Base-by-base conservation (phyloP, 768 basidiomycete genomes). In the Pleurotus cornucopiae region DNA sequence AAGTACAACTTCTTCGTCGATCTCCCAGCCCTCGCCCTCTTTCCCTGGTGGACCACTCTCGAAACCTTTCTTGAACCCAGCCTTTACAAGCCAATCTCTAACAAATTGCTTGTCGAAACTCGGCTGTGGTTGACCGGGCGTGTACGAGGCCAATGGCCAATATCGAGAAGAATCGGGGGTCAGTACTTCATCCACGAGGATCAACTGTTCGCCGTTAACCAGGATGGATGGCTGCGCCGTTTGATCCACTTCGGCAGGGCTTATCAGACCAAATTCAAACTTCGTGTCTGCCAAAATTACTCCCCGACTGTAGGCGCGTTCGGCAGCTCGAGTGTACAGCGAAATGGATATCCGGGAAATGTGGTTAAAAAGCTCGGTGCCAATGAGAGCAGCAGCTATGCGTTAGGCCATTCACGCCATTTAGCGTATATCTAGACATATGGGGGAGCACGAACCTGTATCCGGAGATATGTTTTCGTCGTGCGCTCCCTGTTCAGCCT, bases 21-120 rank as follows among this genome's bases (percentile, higher is more conserved):
- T 88, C 3, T 75, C 68, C 83, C 95, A 97, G 5, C 92, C 93
- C 48, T 85, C 76, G 12, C 83, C 82, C 59, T 80, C 79, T 53
- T 81, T 75, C 26, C 86, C 84, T 57, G 81, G 74, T 0, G 82
- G 82, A 11, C 91, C 91, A 49, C 73, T 79, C 67, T 94, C 91
- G n/a, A 91, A 68, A 1, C 91, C 91, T 66, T 88, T 89, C 61
- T 71, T 75, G 66, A 91, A 94, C 0, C 93, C 93, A 5, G 75
- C 72, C 23, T 72, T 65, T 9, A 86, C 86, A 25, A 99, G 74
- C 87, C 93, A 92, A 67, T 98, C 95, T 16, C 97, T 77, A 55
- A 98, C 73, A 64, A 89, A 98, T 71, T 99, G 97, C 73, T 98
- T 99, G 69, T 98, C 97, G 65, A 97, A 98, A 65, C 92, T 93